These are phyloP conservation scores for Cystobasidium ongulense DNA, from an alignment of 768 basidiomycete genomes.

Conservation along the genomic window DNA sequence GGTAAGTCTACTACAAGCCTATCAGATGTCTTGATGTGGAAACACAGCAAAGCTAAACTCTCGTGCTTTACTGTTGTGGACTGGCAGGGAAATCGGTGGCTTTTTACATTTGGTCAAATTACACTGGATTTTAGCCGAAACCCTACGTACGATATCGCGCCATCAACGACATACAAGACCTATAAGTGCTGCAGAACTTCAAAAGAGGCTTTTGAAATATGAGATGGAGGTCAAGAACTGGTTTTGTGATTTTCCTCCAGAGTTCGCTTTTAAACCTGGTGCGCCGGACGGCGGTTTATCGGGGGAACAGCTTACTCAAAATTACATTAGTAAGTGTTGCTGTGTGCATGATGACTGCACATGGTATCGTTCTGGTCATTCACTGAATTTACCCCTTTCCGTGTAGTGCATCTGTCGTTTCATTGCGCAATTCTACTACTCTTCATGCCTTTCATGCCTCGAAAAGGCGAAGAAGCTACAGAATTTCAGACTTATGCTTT, in stretches of 20 bases:
- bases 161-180: background rate
- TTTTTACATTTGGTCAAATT: slow-evolving; percentile 1
- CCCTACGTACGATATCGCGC: background rate
- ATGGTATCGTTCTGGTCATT: too few relatives aligned
- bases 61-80: background rate
- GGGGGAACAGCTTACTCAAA: background rate
- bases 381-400: background rate
- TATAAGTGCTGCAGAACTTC: background rate
- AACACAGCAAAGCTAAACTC: too few relatives aligned
- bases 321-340: background rate
- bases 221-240: background rate
- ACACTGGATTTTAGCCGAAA: slow-evolving; percentile 19
- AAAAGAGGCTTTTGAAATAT: background rate
- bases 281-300: background rate
- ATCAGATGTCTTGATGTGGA: too few relatives aligned
- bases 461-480: background rate
- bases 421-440: slow-evolving; percentile 6
- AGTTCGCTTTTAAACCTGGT: background rate
- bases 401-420: background rate
- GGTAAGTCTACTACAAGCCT: background rate
- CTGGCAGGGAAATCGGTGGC: slow-evolving; percentile 9
- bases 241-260: background rate
- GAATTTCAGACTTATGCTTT: slow-evolving; percentile 18
- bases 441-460: slow-evolving; percentile 22
- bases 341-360: background rate